Percentiles rank a stretch among this genome's conserved stretches.
Conservation (phyloP, 2,329 filamentous ascomycete genomes). For the Aureobasidium pullulans region DNA sequence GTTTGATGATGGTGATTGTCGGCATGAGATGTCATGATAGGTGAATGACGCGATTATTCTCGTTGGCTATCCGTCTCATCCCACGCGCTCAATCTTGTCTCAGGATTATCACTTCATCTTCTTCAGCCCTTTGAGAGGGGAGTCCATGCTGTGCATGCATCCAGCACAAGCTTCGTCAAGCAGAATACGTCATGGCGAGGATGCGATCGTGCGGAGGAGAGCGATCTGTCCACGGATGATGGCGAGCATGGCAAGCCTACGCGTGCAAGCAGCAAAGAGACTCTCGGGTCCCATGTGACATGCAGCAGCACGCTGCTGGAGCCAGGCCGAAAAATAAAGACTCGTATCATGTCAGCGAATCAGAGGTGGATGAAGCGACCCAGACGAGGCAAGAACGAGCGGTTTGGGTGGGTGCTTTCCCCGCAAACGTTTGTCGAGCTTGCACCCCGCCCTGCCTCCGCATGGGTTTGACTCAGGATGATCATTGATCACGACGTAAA, state of each 20-base stretch:
- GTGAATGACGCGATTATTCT: background rate
- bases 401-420: background rate
- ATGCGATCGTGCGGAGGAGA: background rate
- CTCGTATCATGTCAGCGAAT: background rate
- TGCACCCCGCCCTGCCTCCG: background rate
- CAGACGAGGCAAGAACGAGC: background rate
- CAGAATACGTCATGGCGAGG: background rate
- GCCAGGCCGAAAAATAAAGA: conserved; percentile 5
- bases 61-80: background rate
- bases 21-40: background rate
- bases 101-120: background rate
- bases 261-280: conserved; percentile 10
- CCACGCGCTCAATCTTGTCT: background rate
- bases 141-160: background rate
- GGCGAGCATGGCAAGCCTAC: conserved; percentile 8
- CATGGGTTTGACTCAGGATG: conserved; percentile 3
- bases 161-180: background rate
- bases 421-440: conserved; percentile 9
- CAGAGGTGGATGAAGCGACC: background rate
- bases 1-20: background rate
- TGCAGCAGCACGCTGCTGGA: background rate
- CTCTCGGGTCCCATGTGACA: conserved; percentile 11
- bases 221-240: background rate
- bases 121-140: background rate
- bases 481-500: background rate